Evolutionary conservation across 768 basidiomycete genomes (phyloP).

Genomic region (Rubroboletus pulcherrimus): DNA sequence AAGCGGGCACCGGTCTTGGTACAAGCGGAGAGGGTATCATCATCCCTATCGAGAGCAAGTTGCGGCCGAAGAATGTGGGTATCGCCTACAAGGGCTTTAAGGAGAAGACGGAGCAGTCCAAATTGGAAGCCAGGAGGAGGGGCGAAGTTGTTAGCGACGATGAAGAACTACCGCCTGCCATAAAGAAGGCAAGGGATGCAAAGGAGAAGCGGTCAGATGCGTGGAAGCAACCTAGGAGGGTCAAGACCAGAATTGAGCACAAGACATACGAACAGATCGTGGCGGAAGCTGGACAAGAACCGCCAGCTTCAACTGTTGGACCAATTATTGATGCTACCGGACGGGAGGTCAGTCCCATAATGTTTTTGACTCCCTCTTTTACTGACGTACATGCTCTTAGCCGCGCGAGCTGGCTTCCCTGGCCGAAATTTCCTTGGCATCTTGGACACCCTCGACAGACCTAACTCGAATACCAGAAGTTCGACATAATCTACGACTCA

Average conservation of each 20-base stretch:
- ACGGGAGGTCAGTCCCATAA: slow-evolving; percentile 62
- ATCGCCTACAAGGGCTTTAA: slow-evolving; percentile 84
- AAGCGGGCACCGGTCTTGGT: slow-evolving; percentile 76
- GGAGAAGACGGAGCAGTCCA: slow-evolving; percentile 84
- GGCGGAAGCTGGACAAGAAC: slow-evolving; percentile 74
- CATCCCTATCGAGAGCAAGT: slow-evolving; percentile 80
- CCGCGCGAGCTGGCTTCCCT: slow-evolving; percentile 86
- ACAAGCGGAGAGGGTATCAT: slow-evolving; percentile 74
- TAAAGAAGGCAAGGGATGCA: slow-evolving; percentile 45
- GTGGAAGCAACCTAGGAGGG: slow-evolving; percentile 85
- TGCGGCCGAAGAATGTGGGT: slow-evolving; percentile 83
- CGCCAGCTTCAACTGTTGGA: slow-evolving; percentile 56
- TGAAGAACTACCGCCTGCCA: slow-evolving; percentile 37
- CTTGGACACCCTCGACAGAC: slow-evolving; percentile 87
- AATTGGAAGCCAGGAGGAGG: slow-evolving; percentile 69
- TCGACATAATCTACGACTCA: slow-evolving; percentile 90
- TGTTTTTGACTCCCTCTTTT: not conserved
- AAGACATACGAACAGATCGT: slow-evolving; percentile 97
- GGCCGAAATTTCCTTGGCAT: slow-evolving; percentile 67
- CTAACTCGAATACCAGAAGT: slow-evolving; percentile 90
- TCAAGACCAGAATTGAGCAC: slow-evolving; percentile 83
- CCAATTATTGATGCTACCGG: slow-evolving; percentile 95
- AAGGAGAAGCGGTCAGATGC: slow-evolving; percentile 66
- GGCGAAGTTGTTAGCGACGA: slow-evolving; percentile 76
- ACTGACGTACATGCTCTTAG: slow-evolving; percentile 36